Percentiles rank a stretch among this genome's conserved stretches.
Conservation (phyloP, 163 green algal species). For the Scenedesmus sp. region DNA sequence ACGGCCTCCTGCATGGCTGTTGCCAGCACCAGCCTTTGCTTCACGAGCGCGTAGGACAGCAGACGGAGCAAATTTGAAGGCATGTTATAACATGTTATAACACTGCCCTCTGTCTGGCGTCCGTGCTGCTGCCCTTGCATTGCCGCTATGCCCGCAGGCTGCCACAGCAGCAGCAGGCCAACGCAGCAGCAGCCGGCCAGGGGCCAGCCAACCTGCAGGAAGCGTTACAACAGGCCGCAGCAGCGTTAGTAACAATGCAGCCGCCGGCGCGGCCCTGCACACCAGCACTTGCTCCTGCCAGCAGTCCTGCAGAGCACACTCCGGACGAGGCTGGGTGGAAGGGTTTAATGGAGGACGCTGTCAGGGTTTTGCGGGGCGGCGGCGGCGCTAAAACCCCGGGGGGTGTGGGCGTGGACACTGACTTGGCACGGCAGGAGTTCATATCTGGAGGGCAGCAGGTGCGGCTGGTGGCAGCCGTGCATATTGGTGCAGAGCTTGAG, state of each 20-base stretch:
- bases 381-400: background rate
- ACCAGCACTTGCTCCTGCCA: conserved; percentile 45
- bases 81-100: no score
- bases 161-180: conserved; percentile 11
- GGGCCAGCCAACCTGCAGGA: conserved; percentile 32
- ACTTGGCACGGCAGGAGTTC: conserved; percentile 77
- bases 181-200: conserved; percentile 36
- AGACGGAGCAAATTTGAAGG: no score
- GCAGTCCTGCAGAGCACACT: conserved; percentile 54
- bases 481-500: no score
- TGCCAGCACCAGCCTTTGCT: no score
- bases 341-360: background rate
- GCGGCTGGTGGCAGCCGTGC: no score
- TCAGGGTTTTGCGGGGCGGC: conserved; percentile 37
- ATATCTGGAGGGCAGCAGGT: conserved; percentile 77
- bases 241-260: conserved; percentile 40
- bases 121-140: background rate
- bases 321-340: conserved; percentile 70
- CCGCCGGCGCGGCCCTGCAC: conserved; percentile 51
- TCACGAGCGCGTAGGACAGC: no score
- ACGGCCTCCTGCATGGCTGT: no score
- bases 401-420: conserved; percentile 52
- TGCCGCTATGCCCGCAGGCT: background rate
- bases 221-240: conserved; percentile 40
- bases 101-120: background rate